phyloP scores from a whole-genome alignment of 1,284 basidiomycete species.

The Coniophora puteana region DNA sequence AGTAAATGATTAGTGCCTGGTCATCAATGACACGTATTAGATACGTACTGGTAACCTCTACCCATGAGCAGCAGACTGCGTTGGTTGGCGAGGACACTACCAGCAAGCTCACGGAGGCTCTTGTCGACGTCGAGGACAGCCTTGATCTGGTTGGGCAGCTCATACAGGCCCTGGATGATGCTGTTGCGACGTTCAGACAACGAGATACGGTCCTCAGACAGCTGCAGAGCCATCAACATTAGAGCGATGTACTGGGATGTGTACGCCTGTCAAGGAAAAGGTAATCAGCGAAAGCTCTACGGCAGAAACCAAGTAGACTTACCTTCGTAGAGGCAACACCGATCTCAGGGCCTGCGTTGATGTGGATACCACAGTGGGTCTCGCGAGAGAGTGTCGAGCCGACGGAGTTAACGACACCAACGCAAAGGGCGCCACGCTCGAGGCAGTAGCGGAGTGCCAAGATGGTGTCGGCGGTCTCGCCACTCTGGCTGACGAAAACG shows the following conservation, averaged over 20 bases:
- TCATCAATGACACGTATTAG: too few species aligned
- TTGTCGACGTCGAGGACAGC: slow-evolving; percentile 83
- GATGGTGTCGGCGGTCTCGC: slow-evolving; percentile 99
- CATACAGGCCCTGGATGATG: slow-evolving; percentile 94
- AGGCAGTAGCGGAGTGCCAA: slow-evolving; percentile 95
- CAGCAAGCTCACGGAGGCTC: slow-evolving; percentile 80
- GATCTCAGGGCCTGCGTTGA: slow-evolving; percentile 99
- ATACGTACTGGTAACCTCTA: slow-evolving; percentile 87
- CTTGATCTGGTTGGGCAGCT: slow-evolving; percentile 88
- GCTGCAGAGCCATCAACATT: slow-evolving; percentile 96
- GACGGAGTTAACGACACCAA: slow-evolving; percentile 98
- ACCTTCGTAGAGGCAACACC: slow-evolving; percentile 99
- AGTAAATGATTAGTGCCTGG: too few species aligned
- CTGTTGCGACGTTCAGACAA: slow-evolving; percentile 87
- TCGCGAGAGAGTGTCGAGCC: slow-evolving; percentile 98
- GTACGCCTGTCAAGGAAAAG: slow-evolving; percentile 67
- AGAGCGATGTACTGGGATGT: slow-evolving; percentile 99
- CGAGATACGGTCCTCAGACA: slow-evolving; percentile 95
- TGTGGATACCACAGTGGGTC: slow-evolving; percentile 99
- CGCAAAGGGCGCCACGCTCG: slow-evolving; percentile 93
- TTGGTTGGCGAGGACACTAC: slow-evolving; percentile 73
- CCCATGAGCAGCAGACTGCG: slow-evolving; percentile 97
- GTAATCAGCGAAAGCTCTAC: background rate
- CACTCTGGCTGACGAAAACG: slow-evolving; percentile 96
- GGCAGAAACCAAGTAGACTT: slow-evolving; percentile 13